Evolutionary conservation across 2,329 filamentous ascomycete genomes (phyloP).

Genomic region (Penicillium sp.): DNA sequence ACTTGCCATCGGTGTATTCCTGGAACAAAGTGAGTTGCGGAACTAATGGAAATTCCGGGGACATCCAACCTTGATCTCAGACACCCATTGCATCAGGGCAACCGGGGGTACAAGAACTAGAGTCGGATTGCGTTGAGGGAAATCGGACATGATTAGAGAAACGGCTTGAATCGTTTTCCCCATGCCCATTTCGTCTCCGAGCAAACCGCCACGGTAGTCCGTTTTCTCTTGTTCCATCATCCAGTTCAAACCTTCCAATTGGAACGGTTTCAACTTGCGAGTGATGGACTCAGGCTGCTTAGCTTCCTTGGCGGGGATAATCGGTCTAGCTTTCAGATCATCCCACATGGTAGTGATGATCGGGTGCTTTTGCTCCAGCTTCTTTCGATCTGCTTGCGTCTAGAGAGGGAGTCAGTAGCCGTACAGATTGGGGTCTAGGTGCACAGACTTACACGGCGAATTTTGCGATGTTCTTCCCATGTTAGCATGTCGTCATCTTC

Average conservation of each 20-base stretch:
- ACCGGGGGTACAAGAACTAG: slow-evolving; percentile 89
- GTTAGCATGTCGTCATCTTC: slow-evolving; percentile 8
- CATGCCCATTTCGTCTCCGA: slow-evolving; percentile 98
- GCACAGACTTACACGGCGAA: slow-evolving; percentile 26
- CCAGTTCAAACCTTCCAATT: slow-evolving; percentile 90
- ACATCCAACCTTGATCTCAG: slow-evolving; percentile 61
- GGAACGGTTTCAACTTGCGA: slow-evolving; percentile 83
- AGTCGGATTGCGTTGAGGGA: slow-evolving; percentile 73
- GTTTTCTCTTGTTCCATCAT: slow-evolving; percentile 86
- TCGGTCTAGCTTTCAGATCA: slow-evolving; percentile 62
- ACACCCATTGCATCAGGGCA: slow-evolving; percentile 91
- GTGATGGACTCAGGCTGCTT: slow-evolving; percentile 72
- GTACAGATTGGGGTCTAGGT: slow-evolving; percentile 19
- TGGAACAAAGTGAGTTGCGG: slow-evolving; percentile 11
- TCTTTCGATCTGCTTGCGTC: slow-evolving; percentile 54
- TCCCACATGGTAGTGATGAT: slow-evolving; percentile 80
- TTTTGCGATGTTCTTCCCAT: slow-evolving; percentile 18
- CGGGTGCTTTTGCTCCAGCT: slow-evolving; percentile 72
- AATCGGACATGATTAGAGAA: slow-evolving; percentile 96
- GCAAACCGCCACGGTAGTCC: slow-evolving; percentile 77
- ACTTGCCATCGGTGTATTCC: slow-evolving; percentile 73
- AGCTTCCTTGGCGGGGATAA: slow-evolving; percentile 60
- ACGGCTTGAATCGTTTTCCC: slow-evolving; percentile 98
- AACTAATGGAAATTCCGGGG: neutral
- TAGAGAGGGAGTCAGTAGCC: slow-evolving; percentile 24